Evolutionary conservation across 1,284 basidiomycete species (phyloP).

Genomic region (Cutaneotrichosporon arboriforme): DNA sequence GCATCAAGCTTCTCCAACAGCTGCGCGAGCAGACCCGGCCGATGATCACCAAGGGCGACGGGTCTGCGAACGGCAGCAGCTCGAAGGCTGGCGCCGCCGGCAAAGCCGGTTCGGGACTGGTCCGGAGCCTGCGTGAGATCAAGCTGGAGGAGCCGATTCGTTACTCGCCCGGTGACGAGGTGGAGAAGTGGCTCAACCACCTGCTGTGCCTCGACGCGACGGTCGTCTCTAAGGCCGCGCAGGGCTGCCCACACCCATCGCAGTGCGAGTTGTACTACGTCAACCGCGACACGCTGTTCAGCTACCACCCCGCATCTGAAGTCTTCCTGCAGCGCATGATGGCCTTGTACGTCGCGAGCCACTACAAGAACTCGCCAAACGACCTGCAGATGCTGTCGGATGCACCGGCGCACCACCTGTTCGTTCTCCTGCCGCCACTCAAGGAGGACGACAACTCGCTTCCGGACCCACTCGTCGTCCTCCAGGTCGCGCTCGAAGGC

Average conservation of each 20-base stretch:
- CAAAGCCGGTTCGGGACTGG: conserved; percentile 49
- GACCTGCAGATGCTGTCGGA: conserved; percentile 95
- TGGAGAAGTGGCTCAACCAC: conserved; percentile 92
- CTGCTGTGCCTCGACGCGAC: conserved; percentile 92
- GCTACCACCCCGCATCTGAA: conserved; percentile 93
- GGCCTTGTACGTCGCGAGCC: conserved; percentile 92
- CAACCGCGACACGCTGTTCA: conserved; percentile 93
- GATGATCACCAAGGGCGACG: conserved; percentile 47
- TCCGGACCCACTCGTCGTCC: conserved; percentile 88
- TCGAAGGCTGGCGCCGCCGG: conserved; percentile 42
- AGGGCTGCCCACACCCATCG: conserved; percentile 87
- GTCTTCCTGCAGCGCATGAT: conserved; percentile 97
- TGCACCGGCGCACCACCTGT: conserved; percentile 93
- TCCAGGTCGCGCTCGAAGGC: conserved; percentile 94
- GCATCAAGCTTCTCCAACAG: conserved; percentile 96
- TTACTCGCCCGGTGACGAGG: conserved; percentile 77
- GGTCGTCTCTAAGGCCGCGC: conserved; percentile 58
- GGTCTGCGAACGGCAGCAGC: conserved; percentile 43
- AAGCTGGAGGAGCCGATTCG: conserved; percentile 94
- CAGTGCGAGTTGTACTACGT: conserved; percentile 94
- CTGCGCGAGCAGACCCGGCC: conserved; percentile 78
- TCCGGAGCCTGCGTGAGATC: conserved; percentile 82
- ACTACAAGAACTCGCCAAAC: conserved; percentile 99
- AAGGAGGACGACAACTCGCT: conserved; percentile 77
- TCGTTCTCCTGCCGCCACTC: conserved; percentile 87